Conservation (phyloP, 169 alveolate genomes). For the Eimeria acervulina region DNA sequence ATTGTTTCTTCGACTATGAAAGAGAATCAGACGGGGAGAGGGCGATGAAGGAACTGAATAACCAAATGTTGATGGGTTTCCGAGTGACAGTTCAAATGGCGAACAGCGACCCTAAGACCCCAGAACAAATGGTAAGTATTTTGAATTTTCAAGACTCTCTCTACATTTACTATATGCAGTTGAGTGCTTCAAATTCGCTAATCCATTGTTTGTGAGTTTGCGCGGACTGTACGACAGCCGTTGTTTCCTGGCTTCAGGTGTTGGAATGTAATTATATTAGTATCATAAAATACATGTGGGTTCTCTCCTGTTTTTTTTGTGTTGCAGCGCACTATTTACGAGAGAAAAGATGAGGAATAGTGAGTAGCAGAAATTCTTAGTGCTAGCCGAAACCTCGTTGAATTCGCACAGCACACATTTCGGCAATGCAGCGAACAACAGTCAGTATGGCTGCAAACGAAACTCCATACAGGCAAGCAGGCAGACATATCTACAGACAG, state of each 20-base stretch:
- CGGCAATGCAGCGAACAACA: constrained; percentile 1
- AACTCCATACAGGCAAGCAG: not conserved
- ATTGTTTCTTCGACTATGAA: constrained; percentile 59
- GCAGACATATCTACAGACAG: not conserved
- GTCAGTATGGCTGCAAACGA: not conserved
- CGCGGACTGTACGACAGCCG: not conserved
- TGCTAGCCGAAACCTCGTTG: not conserved
- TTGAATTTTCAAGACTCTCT: not conserved
- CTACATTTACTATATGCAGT: not conserved
- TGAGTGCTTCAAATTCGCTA: not conserved
- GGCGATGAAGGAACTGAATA: constrained; percentile 68
- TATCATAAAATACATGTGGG: not conserved
- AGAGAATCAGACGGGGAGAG: constrained; percentile 63
- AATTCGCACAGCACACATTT: not conserved
- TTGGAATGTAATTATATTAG: not conserved
- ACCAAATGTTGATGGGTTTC: constrained; percentile 68
- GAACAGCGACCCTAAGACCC: constrained; percentile 74
- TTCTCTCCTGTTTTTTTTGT: not conserved
- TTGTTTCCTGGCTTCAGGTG: not conserved
- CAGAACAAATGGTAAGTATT: constrained; percentile 61
- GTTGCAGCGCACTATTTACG: constrained; percentile 67
- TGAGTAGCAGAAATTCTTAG: not conserved
- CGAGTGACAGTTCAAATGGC: constrained; percentile 72
- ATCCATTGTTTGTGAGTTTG: not conserved
- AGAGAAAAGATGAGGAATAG: constrained; percentile 62